Base-by-base conservation (phyloP, 2,329 filamentous ascomycete genomes). In the Diaporthe aspalathi region DNA sequence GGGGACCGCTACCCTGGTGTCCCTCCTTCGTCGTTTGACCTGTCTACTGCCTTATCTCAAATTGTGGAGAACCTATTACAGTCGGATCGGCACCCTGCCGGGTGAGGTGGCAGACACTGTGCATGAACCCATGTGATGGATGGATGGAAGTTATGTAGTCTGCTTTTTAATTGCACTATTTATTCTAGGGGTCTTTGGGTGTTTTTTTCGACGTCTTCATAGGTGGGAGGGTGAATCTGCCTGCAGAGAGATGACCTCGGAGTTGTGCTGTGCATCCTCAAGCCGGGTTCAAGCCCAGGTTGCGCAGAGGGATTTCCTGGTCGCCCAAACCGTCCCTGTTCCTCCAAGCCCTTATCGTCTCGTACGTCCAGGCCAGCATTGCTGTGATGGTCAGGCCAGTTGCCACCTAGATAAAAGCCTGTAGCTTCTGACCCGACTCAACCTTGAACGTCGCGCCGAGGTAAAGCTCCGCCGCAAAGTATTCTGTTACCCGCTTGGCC, bases 31-130 rank as follows among this genome's bases (percentile, higher is more conserved):
- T 38, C 2, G 32, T 27, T 47, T 32, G 29, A 38, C 8, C 43
- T 38, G 16, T 50, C 29, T 22, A 29, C 12, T 38, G 35, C 12
- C 6, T 38, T 38, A 38, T 7, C 35, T 38, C 6, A 38, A 45
- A 43, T n/a, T 63, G 40, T 32, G 17, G 53, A 24, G n/a, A n/a
- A n/a, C n/a, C 20, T 16, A 38, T 16, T 29, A n/a, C 14, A 0
- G 14, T 17, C n/a, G 3, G 43, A 49, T 63, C 57, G n/a, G 29
- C 57, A 43, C 43, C 57, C 12, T 63, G 27, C 22, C 27, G 22
- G 27, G 45, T 50, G 60, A 65, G 43, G n/a, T 65, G 60, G 60
- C 60, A 65, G 60, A 16, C 2, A 11, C 8, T 49, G n/a, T n/a
- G 22, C 12, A 63, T 17, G 27, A 11, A 20, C 27, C 20, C 22